Base-by-base conservation (phyloP, 331 rosid species). In the Pyracantha coccinea region DNA sequence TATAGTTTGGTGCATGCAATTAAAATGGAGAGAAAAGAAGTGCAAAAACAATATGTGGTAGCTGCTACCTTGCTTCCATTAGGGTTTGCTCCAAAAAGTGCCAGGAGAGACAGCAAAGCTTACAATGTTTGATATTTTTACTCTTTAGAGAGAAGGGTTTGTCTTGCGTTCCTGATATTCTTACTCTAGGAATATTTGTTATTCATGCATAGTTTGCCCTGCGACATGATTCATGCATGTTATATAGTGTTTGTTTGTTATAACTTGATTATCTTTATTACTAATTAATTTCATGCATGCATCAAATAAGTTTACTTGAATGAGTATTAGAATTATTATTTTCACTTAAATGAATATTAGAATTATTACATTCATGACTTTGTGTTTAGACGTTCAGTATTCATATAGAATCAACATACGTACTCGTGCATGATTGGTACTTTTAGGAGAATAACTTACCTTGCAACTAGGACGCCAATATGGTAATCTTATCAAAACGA, bases 21-120 rank as follows among this genome's bases (percentile, higher is more conserved):
- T 14, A 54, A 24, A 64, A 57, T 57, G 63, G 16, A 9, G 6
- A 21, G 6, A 68, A 19, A 57, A 8, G 27, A 8, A 13, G 6
- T 65, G 77, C 35, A n/a, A 58, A 70, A 53, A n/a, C 19, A 47
- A 13, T 20, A 24, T n/a, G 70, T 38, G 47, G 66, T 74, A 17
- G 75, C 69, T 9, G 68, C 45, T 85, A 85, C 86, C 84, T 79
- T 73, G 70, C 86, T 85, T 82, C 73, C 72, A 24, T 53, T 64
- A 57, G 78, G 80, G 83, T 71, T 83, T 76, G 28, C 16, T 57
- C 52, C 11, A 57, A 27, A 41, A 59, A 77, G 69, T 47, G 33
- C 44, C 35, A 16, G 58, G 47, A 41, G 47, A 41, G 47, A 41
- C 14, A 38, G 62, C 11, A 58, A 9, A 13, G 8, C 23, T 6